Conservation (phyloP, 2,329 filamentous ascomycete genomes). For the Cryoendolithus antarcticus region DNA sequence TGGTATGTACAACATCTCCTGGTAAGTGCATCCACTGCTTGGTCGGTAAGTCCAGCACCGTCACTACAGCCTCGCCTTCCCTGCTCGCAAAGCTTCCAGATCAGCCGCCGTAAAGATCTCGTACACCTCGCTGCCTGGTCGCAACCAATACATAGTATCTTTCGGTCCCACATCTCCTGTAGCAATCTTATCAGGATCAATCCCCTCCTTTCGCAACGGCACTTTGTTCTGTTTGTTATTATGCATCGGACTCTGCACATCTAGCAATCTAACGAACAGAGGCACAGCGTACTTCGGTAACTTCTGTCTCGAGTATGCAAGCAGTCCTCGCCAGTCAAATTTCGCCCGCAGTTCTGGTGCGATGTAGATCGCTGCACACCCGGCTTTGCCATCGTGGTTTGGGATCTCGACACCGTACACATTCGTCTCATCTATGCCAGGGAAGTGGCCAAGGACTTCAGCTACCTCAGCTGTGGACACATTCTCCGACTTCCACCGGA, state of each 20-base stretch:
- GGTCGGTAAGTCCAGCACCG: background rate
- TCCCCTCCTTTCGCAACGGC: conserved; percentile 77
- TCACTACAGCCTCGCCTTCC: conserved; percentile 6
- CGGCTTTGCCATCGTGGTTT: conserved; percentile 39
- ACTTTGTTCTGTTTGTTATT: conserved; percentile 84
- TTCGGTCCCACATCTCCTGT: conserved; percentile 31
- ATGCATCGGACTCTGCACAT: conserved; percentile 46
- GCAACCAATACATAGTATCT: conserved; percentile 41
- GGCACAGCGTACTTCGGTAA: conserved; percentile 66
- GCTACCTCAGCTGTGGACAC: conserved; percentile 37
- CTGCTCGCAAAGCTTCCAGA: conserved; percentile 2
- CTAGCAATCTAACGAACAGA: conserved; percentile 54
- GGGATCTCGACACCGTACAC: conserved; percentile 39
- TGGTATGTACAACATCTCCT: background rate
- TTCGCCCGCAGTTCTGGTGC: conserved; percentile 32
- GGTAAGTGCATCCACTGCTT: background rate
- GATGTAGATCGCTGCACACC: conserved; percentile 46
- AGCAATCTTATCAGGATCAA: conserved; percentile 65
- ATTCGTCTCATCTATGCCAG: conserved; percentile 33
- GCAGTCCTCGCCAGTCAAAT: conserved; percentile 50
- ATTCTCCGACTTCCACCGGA: conserved; percentile 39
- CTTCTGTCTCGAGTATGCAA: conserved; percentile 45
- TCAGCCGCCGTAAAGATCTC: conserved; percentile 46
- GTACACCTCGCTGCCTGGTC: conserved; percentile 38
- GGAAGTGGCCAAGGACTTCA: conserved; percentile 33